Evolutionary conservation across 73 alveolate species (phyloP).

Genomic region (Diophrys appendiculata): DNA sequence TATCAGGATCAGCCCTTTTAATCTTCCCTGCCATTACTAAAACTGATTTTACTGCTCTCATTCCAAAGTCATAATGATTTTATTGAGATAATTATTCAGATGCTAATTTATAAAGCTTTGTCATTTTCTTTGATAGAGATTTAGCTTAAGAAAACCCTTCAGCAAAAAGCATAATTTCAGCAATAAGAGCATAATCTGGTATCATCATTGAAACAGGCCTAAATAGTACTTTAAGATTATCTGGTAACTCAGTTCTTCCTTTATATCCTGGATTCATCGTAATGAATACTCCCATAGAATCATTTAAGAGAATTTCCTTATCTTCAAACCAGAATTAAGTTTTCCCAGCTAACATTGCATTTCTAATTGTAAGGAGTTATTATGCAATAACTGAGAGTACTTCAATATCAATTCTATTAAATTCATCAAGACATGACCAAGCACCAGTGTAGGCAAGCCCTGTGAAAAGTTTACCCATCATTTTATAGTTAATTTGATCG

Average conservation of each 20-base stretch:
- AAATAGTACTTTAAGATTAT: constrained; percentile 88
- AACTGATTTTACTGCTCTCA: constrained; percentile 88
- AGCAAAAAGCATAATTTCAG: constrained; percentile 95
- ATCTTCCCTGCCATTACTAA: constrained; percentile 86
- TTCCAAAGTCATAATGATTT: constrained; percentile 88
- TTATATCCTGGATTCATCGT: constrained; percentile 99
- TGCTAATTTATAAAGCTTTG: constrained; percentile 90
- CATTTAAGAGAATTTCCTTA: constrained; percentile 79
- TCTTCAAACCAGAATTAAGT: constrained; percentile 90
- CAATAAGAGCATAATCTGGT: constrained; percentile 95
- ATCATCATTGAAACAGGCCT: constrained; percentile 96
- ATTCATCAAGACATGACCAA: constrained; percentile 97
- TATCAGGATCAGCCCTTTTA: constrained; percentile 81
- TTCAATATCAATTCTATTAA: constrained; percentile 95
- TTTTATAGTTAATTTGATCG: constrained; percentile 76
- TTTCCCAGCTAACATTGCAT: constrained; percentile 89
- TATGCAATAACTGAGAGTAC: constrained; percentile 98
- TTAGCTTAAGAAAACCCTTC: constrained; percentile 95
- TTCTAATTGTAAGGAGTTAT: constrained; percentile 92
- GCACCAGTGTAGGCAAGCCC: constrained; percentile 91
- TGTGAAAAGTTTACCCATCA: constrained; percentile 82
- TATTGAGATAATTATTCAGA: constrained; percentile 90
- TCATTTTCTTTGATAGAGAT: constrained; percentile 94
- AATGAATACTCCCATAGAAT: constrained; percentile 93
- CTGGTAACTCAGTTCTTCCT: constrained; percentile 99